These are phyloP conservation scores for Aureobasidium lini DNA, from an alignment of 2,329 filamentous ascomycete species.

Conservation along the genomic window DNA sequence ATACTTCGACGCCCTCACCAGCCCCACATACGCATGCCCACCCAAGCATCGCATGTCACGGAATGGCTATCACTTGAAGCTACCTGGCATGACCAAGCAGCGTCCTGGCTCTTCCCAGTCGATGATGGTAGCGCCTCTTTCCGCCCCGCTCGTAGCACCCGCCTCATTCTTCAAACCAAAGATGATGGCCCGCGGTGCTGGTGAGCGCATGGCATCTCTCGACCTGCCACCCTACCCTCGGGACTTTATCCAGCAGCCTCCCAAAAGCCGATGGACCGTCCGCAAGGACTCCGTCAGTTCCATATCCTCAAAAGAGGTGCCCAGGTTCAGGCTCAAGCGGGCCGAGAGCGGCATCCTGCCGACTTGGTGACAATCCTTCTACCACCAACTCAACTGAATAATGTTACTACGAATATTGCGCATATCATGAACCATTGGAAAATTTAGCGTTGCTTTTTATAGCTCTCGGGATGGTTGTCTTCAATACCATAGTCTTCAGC, in stretches of 20 bases:
- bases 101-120: conserved; percentile 1
- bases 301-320: background rate
- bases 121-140: background rate
- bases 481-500: background rate
- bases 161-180: conserved; percentile 2
- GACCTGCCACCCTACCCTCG: background rate
- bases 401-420: conserved; percentile 2
- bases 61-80: background rate
- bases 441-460: conserved; percentile 9
- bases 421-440: conserved; percentile 7
- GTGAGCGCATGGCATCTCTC: background rate
- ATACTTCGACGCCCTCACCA: conserved; percentile 6
- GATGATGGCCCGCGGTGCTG: background rate
- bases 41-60: conserved; percentile 5
- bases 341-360: conserved; percentile 1
- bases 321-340: conserved; percentile 3
- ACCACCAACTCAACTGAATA: background rate
- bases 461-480: background rate
- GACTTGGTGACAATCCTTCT: background rate
- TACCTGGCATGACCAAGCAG: background rate
- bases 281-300: conserved; percentile 11
- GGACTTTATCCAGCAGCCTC: background rate
- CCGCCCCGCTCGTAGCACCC: background rate
- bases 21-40: background rate
- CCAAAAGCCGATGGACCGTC: background rate